These are phyloP conservation scores for Pythium periplocum DNA, from an alignment of 352 stramenopile genomes.

Conservation along the genomic window DNA sequence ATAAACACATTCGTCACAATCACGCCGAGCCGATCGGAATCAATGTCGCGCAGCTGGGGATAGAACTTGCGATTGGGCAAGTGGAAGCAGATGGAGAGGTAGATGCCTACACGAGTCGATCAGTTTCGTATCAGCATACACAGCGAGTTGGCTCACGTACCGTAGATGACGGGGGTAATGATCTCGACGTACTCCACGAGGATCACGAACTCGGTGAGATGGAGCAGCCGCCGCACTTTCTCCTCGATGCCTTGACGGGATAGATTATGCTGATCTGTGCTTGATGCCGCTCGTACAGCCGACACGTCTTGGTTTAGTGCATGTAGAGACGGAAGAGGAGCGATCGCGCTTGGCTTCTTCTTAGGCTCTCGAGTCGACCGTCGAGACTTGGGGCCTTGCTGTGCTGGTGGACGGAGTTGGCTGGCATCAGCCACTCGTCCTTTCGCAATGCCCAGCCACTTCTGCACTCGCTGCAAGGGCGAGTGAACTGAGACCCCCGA, in stretches of 20 bases:
- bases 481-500: too few relatives aligned
- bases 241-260: constrained; percentile 6
- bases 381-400: too few relatives aligned
- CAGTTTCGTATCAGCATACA: constrained; percentile 5
- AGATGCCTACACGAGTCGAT: too few relatives aligned
- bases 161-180: constrained; percentile 32
- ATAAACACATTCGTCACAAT: constrained; percentile 25
- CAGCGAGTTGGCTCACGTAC: constrained; percentile 10
- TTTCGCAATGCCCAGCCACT: too few relatives aligned
- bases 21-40: constrained; percentile 6
- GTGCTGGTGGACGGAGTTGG: too few relatives aligned
- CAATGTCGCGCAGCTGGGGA: constrained; percentile 18
- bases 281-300: constrained; percentile 4
- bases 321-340: too few relatives aligned
- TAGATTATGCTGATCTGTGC: constrained; percentile 1
- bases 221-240: constrained; percentile 21
- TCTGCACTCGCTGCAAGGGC: too few relatives aligned
- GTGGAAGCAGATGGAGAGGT: too few relatives aligned
- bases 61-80: too few relatives aligned
- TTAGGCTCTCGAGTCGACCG: too few relatives aligned
- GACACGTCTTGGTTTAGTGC: not conserved
- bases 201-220: constrained; percentile 40
- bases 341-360: too few relatives aligned
- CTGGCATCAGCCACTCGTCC: too few relatives aligned
- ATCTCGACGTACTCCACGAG: constrained; percentile 38